These are phyloP conservation scores for Yarrowia osloensis DNA, from an alignment of 805 yeast species.

Conservation along the genomic window DNA sequence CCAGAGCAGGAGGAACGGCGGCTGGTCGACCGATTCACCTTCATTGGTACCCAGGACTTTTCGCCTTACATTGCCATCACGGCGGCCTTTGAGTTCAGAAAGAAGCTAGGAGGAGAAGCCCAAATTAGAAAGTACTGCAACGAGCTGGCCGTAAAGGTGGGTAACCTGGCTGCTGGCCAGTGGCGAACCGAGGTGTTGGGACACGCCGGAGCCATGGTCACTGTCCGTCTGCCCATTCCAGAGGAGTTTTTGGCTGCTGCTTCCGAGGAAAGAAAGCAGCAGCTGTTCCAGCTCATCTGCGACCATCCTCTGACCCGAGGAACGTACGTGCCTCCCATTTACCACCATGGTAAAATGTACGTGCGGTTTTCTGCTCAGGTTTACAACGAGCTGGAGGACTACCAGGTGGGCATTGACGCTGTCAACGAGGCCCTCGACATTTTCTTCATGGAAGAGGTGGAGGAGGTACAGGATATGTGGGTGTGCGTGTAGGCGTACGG, in stretches of 20 bases:
- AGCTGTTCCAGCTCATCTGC: slow-evolving; percentile 4
- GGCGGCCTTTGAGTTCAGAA: slow-evolving; percentile 55
- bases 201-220: slow-evolving; percentile 49
- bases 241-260: slow-evolving; percentile 33
- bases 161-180: slow-evolving; percentile 44
- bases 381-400: slow-evolving; percentile 60
- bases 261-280: slow-evolving; percentile 34
- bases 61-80: slow-evolving; percentile 48
- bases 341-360: slow-evolving; percentile 48
- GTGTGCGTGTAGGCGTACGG: background rate
- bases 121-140: slow-evolving; percentile 52
- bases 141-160: slow-evolving; percentile 50
- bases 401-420: slow-evolving; percentile 49
- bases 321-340: slow-evolving; percentile 52
- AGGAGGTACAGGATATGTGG: slow-evolving; percentile 18
- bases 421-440: slow-evolving; percentile 44
- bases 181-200: slow-evolving; percentile 48
- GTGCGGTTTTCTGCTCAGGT: slow-evolving; percentile 62
- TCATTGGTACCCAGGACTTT: slow-evolving; percentile 54
- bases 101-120: slow-evolving; percentile 62
- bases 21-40: slow-evolving; percentile 50
- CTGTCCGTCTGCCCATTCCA: slow-evolving; percentile 46
- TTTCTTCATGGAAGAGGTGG: slow-evolving; percentile 19
- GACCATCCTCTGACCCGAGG: slow-evolving; percentile 37
- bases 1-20: slow-evolving; percentile 39